A percentile compares a stretch with the other conserved stretches of the same genome.
Conservation (phyloP, 208 protist genomes). For the Trichomonas gallinae region DNA sequence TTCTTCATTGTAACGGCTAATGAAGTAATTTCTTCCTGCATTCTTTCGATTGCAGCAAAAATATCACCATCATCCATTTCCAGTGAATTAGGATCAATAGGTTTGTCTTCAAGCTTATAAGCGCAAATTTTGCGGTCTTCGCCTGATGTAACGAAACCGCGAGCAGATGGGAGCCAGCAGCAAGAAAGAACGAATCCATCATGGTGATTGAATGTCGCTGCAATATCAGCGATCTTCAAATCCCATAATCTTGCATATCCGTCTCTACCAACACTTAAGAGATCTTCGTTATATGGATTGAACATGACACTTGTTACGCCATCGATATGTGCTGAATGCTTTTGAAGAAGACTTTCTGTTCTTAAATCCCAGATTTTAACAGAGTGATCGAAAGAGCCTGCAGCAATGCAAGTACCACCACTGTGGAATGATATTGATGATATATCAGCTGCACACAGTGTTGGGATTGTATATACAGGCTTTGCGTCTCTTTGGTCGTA, state of each 20-base stretch:
- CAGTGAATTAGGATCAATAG: background rate
- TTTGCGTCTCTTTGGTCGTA: background rate
- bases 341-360: background rate
- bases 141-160: background rate
- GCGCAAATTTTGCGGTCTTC: background rate
- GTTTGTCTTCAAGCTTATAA: background rate
- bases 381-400: background rate
- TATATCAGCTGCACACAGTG: background rate
- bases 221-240: background rate
- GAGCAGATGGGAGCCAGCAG: background rate
- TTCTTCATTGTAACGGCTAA: background rate
- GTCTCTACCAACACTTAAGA: conserved; percentile 8
- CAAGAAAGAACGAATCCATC: background rate
- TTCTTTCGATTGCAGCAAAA: background rate
- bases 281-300: background rate
- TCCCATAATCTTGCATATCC: background rate
- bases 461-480: background rate
- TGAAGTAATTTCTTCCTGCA: background rate
- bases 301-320: background rate
- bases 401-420: background rate
- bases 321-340: background rate
- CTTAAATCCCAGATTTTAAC: background rate
- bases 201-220: background rate
- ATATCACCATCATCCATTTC: background rate
- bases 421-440: background rate